Evolutionary conservation across 495 filamentous ascomycete genomes (phyloP).

Genomic region (Xylaria telfairii): DNA sequence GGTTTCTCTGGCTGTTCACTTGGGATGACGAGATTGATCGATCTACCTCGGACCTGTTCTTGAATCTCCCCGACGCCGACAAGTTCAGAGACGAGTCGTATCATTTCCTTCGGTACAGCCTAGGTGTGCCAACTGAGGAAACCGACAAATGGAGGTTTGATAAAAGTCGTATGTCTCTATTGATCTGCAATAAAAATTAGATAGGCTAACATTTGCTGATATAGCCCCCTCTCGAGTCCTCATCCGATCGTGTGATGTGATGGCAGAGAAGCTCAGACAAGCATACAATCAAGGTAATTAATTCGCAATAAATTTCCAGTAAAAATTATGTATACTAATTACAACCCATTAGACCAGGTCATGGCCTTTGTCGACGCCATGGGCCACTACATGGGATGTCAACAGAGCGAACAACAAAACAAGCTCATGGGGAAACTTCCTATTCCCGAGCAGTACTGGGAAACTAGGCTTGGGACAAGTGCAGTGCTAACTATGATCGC

Average conservation of each 20-base stretch:
- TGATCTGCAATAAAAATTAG: too few relatives aligned
- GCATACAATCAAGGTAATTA: slow-evolving; percentile 11
- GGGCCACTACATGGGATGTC: slow-evolving; percentile 6
- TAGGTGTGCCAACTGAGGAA: slow-evolving; percentile 13
- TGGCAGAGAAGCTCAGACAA: background rate
- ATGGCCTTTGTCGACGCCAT: slow-evolving; percentile 7
- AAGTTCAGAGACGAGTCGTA: slow-evolving; percentile 23
- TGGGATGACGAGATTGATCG: slow-evolving; percentile 26
- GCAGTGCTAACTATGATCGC: background rate
- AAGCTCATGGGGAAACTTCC: background rate
- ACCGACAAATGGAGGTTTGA: slow-evolving; percentile 2
- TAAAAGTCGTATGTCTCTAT: background rate
- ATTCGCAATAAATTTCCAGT: background rate
- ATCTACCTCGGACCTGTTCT: slow-evolving; percentile 8
- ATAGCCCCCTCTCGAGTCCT: background rate
- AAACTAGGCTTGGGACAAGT: slow-evolving; percentile 7
- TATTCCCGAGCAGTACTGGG: slow-evolving; percentile 1
- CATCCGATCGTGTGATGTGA: background rate
- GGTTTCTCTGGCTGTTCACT: slow-evolving; percentile 11
- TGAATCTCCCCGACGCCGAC: slow-evolving; percentile 10
- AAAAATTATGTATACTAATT: background rate
- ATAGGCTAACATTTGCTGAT: background rate
- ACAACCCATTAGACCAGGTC: background rate
- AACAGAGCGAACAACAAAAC: background rate
- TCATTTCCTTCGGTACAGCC: slow-evolving; percentile 11